These are phyloP conservation scores for Diospyros lotus DNA, from an alignment of 148 eudicot genomes.

Conservation along the genomic window DNA sequence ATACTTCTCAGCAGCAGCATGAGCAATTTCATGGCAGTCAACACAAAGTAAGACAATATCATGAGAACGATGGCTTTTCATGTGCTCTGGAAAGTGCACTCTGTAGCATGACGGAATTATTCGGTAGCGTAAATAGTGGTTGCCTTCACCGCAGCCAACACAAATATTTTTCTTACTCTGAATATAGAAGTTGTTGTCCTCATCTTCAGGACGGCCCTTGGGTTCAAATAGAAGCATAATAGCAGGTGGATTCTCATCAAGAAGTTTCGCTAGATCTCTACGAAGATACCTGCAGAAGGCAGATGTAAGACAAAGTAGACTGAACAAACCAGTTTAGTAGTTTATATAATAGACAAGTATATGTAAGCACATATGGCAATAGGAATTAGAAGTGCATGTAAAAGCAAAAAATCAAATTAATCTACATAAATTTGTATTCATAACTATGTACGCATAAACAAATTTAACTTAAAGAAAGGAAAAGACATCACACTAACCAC, in stretches of 20 bases:
- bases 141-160: slow-evolving; percentile 93
- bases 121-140: slow-evolving; percentile 89
- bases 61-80: slow-evolving; percentile 98
- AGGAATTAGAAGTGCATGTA: not conserved
- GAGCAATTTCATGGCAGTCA: slow-evolving; percentile 97
- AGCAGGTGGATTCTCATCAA: slow-evolving; percentile 84
- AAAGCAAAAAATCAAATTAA: not conserved
- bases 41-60: slow-evolving; percentile 97
- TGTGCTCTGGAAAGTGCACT: slow-evolving; percentile 95
- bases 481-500: slow-evolving; percentile 53
- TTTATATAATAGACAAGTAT: not conserved
- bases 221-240: slow-evolving; percentile 94
- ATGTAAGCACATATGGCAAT: not conserved
- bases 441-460: not conserved
- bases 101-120: slow-evolving; percentile 98
- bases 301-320: not conserved
- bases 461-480: slow-evolving; percentile 6
- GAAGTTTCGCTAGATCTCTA: slow-evolving; percentile 76
- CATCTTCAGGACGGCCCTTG: slow-evolving; percentile 98
- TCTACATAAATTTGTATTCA: not conserved
- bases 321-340: not conserved
- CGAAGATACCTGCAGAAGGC: slow-evolving; percentile 62
- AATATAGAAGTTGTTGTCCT: slow-evolving; percentile 83
- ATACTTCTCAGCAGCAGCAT: slow-evolving; percentile 91
- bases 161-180: slow-evolving; percentile 97